A percentile compares a stretch with the other conserved stretches of the same genome.
Evolutionary conservation across 352 stramenopile genomes (phyloP).

Genomic region (Globisporangium parvum): DNA sequence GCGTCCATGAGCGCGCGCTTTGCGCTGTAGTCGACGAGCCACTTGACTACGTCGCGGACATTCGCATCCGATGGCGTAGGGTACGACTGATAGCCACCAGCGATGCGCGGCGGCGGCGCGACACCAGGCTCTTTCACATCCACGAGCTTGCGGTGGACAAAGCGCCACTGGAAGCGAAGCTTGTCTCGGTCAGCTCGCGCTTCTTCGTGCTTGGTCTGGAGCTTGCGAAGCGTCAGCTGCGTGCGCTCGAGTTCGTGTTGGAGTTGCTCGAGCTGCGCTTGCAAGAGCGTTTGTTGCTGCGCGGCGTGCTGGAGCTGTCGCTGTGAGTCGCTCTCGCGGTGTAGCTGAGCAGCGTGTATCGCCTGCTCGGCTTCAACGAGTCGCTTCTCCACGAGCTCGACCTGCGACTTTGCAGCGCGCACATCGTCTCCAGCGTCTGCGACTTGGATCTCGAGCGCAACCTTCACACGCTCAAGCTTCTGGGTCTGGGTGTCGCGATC

Average conservation of each 20-base stretch:
- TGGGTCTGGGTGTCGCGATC: neutral
- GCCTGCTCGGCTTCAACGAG: neutral
- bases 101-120: slow-evolving; percentile 24
- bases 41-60: slow-evolving; percentile 34
- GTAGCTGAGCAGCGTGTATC: neutral
- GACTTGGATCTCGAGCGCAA: slow-evolving; percentile 4
- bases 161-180: slow-evolving; percentile 29
- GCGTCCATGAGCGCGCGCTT: slow-evolving; percentile 22
- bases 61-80: slow-evolving; percentile 22
- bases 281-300: slow-evolving; percentile 2
- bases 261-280: slow-evolving; percentile 4
- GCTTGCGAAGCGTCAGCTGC: slow-evolving; percentile 11
- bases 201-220: slow-evolving; percentile 17
- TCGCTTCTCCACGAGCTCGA: slow-evolving; percentile 4
- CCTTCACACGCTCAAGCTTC: slow-evolving; percentile 3
- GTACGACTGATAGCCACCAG: slow-evolving; percentile 33
- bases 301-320: neutral
- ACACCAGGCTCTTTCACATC: slow-evolving; percentile 25
- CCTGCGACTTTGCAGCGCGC: neutral
- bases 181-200: slow-evolving; percentile 20
- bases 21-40: slow-evolving; percentile 35
- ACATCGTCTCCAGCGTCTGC: slow-evolving; percentile 5
- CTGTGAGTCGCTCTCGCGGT: neutral
- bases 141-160: slow-evolving; percentile 28
- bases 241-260: slow-evolving; percentile 11